Conservation (phyloP, 306 rosid species). For the Hylodesmum podocarpum region DNA sequence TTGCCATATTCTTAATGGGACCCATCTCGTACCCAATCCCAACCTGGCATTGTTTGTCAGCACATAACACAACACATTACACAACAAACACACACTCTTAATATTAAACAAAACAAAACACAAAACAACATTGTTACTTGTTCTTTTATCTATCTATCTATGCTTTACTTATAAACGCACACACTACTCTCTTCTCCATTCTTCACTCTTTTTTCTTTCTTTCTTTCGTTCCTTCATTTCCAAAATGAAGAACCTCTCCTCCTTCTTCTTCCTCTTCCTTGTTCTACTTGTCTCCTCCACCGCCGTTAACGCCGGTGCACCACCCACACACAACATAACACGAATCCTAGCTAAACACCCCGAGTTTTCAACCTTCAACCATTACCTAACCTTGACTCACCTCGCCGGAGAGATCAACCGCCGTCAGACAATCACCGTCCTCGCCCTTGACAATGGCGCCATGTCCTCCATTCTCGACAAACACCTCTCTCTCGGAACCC, state of each 20-base stretch:
- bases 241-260: background rate
- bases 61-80: background rate
- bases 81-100: background rate
- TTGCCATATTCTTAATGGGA: no score
- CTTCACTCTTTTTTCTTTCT: background rate
- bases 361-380: constrained; percentile 77
- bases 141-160: no score
- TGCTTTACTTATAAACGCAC: no score
- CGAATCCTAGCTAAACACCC: constrained; percentile 71
- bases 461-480: constrained; percentile 69
- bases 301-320: constrained; percentile 30
- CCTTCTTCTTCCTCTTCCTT: constrained; percentile 27
- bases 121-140: no score
- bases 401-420: constrained; percentile 92
- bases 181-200: no score
- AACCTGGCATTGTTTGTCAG: constrained; percentile 45
- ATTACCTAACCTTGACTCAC: constrained; percentile 85
- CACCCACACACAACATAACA: constrained; percentile 90
- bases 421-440: constrained; percentile 89
- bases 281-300: constrained; percentile 30
- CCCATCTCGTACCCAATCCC: constrained; percentile 30
- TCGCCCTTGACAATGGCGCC: constrained; percentile 83
- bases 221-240: background rate
- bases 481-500: constrained; percentile 57
- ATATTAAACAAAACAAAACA: no score